Base-by-base conservation (phyloP, 805 yeast species). In the Kodamaea neixiangensis region DNA sequence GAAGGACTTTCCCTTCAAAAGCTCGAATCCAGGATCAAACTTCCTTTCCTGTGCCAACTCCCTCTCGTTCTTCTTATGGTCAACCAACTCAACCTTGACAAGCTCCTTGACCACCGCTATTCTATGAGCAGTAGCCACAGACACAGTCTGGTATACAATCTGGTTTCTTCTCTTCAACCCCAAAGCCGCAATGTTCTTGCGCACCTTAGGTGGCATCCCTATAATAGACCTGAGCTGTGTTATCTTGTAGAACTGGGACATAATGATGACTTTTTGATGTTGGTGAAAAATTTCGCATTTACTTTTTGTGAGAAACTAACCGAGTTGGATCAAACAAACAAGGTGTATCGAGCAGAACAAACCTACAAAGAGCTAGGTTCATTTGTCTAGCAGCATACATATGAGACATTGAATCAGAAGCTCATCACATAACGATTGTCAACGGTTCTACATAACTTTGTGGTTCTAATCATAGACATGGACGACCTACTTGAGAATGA, bases 101-200 rank as follows among this genome's bases (percentile, higher is more conserved):
- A 93, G 75, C 67, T 93, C 97, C 68, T 93, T 93, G 43, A 93
- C 89, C 52, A 79, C 75, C 29, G 89, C 82, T 50, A 93, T 78
- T 75, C 85, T 84, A 67, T 96, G 97, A 2, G 98, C 97, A 53
- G 86, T 80, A 31, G 86, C 81, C 13, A 96, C 91, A 10, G 86
- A 77, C 3, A 88, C 89, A 44, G 72, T 70, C 61, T 84, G 92
- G 69, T 86, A 92, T 2, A 83, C 85, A 1, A 85, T 80, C 37
- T 85, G 84, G 48, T 92, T 89, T 59, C 94, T 82, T 60, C 78
- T 82, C 48, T 77, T 80, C 48, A 93, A 80, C 0, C 98, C 98
- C 53, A 93, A 74, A 6, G 87, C 78, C 51, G 77, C 71, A 21
- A 89, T 81, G 7, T 91, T 84, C 52, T 80, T 79, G 56, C 86